Evolutionary conservation across 2,329 filamentous ascomycete species (phyloP).

Genomic region (Fusarium proliferatum): DNA sequence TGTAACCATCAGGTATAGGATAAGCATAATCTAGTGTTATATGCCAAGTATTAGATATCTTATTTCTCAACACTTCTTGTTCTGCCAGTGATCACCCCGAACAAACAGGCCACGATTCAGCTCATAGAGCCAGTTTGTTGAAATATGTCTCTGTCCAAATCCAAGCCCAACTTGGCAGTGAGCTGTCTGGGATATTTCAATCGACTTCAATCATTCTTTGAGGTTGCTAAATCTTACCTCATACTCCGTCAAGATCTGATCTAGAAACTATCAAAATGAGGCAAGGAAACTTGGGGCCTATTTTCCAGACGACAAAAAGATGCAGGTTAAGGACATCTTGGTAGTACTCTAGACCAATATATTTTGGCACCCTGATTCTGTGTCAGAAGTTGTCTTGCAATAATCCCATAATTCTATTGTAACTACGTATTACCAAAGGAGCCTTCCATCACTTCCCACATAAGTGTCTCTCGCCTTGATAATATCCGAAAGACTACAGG

Average conservation of each 20-base stretch:
- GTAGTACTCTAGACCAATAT: no score
- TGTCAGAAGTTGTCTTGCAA: no score
- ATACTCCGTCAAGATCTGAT: no score
- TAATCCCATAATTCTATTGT: background rate
- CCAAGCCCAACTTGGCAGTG: background rate
- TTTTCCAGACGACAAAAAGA: background rate
- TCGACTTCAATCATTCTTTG: no score
- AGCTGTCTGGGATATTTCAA: no score
- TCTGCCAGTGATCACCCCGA: background rate
- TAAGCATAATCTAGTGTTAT: no score
- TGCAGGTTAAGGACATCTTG: no score
- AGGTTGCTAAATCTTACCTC: no score
- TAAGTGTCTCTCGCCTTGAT: background rate
- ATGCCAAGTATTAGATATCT: background rate
- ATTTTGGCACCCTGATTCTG: no score
- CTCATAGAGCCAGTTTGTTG: background rate
- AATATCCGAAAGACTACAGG: background rate
- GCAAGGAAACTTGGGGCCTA: background rate
- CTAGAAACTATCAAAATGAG: no score
- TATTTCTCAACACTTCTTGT: background rate
- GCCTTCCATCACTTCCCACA: background rate
- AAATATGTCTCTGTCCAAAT: fast-evolving
- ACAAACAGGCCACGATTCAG: background rate
- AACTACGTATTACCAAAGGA: background rate
- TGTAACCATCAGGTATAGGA: background rate